Conservation (phyloP, 176 grass and related monocot genomes). For the Rhynchospora tenuis region DNA sequence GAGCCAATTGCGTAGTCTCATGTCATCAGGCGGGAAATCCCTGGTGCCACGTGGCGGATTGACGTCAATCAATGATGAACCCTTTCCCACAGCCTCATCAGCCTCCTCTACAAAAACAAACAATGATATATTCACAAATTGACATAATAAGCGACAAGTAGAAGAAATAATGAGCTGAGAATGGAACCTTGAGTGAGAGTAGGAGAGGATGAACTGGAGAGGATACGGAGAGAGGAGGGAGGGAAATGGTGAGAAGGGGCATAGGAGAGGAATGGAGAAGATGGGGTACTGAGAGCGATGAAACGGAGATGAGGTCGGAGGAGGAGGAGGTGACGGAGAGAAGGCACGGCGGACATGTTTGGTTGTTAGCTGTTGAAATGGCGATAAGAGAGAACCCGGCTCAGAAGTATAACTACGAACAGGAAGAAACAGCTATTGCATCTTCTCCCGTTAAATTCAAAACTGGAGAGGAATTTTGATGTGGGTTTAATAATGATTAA, state of each 20-base stretch:
- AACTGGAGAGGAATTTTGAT: too few species aligned
- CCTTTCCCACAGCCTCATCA: slow-evolving; percentile 15
- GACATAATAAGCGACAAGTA: background rate
- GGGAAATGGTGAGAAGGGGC: background rate
- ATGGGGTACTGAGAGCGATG: background rate
- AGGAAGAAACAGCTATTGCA: background rate
- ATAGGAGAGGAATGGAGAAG: background rate
- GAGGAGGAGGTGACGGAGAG: slow-evolving; percentile 31
- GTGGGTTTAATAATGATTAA: too few species aligned
- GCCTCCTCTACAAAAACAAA: slow-evolving; percentile 19
- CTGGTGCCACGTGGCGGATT: slow-evolving; percentile 84
- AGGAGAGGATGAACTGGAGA: slow-evolving; percentile 8
- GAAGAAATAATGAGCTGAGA: background rate
- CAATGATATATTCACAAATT: background rate
- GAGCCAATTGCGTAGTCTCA: slow-evolving; percentile 83
- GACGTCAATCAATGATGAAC: slow-evolving; percentile 41
- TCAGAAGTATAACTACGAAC: background rate
- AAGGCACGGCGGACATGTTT: slow-evolving; percentile 20
- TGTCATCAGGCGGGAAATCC: slow-evolving; percentile 80
- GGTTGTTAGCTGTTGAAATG: background rate
- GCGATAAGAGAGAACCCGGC: background rate
- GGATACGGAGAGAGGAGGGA: background rate
- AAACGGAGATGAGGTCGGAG: slow-evolving; percentile 28
- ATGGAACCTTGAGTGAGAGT: slow-evolving; percentile 25
- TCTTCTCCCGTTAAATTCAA: background rate